phyloP scores from a whole-genome alignment of 768 basidiomycete genomes.

The Candolleomyces efflorescens region DNA sequence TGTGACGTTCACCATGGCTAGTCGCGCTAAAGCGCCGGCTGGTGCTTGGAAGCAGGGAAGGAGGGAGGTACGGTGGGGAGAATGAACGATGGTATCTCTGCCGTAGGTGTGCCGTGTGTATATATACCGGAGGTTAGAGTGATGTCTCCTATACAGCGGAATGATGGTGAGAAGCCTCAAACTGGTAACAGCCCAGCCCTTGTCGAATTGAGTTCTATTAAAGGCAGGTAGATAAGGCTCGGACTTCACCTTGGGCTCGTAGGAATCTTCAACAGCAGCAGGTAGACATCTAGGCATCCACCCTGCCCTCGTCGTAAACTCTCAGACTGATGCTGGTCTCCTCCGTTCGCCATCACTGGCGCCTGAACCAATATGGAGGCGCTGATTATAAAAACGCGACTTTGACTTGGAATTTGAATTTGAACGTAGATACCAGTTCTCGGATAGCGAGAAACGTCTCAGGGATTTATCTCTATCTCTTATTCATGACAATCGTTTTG shows the following conservation, averaged over 20 bases:
- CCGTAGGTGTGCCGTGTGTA: neutral
- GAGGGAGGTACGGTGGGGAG: neutral
- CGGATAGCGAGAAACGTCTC: too few species aligned
- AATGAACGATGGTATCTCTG: neutral
- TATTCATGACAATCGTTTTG: too few species aligned
- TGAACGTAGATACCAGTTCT: too few species aligned
- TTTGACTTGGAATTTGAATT: too few species aligned
- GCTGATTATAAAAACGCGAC: too few species aligned
- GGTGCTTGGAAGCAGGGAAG: neutral
- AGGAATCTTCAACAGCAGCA: neutral
- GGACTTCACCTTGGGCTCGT: neutral
- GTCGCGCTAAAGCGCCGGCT: neutral
- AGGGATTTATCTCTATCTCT: too few species aligned
- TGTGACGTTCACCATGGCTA: constrained; percentile 27
- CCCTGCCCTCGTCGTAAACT: too few species aligned
- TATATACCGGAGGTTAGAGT: neutral
- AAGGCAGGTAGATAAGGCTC: neutral
- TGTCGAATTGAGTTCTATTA: neutral
- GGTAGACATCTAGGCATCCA: too few species aligned
- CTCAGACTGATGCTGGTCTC: too few species aligned
- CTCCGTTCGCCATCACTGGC: too few species aligned
- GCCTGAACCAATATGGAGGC: too few species aligned
- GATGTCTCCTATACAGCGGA: neutral
- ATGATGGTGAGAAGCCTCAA: constrained; percentile 2
- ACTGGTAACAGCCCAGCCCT: neutral